Evolutionary conservation across 768 basidiomycete genomes (phyloP), one percentile per base, ranked within the genome.

Genomic region (Lanmaoa pseudosensibilis): DNA sequence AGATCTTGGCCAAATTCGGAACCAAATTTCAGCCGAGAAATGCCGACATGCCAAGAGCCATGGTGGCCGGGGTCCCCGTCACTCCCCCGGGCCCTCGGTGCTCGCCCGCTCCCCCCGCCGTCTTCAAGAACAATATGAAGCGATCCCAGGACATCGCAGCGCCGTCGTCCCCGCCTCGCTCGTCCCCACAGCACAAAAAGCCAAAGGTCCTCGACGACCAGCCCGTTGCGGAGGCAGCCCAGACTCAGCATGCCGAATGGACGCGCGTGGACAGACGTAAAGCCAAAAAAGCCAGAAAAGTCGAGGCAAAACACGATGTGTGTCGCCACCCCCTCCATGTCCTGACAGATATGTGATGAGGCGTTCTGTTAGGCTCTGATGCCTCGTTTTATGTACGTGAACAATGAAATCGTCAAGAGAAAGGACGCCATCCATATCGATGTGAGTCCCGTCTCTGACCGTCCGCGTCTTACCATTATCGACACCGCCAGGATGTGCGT

Each of bases 331-430:
- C 18, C 21, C 13, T 27, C 11, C 36, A 13, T 41, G 12, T 13
- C 32, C 27, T 38, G 30, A 50, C 39, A 12, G 3, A 18, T 19
- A 13, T 45, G 32, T 25, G 13, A 51, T 48, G 25, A 27, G 11
- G 46, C 57, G 51, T 25, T 36, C 32, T 40, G 13, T 30, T n/a
- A 65, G 63, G 62, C 59, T 10, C 30, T 40, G 50, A 37, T 80
- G 38, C 90, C 92, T 0, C 74, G 82, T 54, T 95, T 96, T 71
- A 84, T 92, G 80, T 96, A 94, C 62, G 82, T 84, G 36, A 89
- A 85, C 61, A 74, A 76, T 15, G 92, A 93, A 58, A 94, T 95
- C 55, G 63, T 79, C 45, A 88, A 82, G 68, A 75, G 90, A 52
- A 84, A 82, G 36, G 81, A 87, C 62, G 86, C 91, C 38, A 81